Base-by-base conservation (phyloP, 495 filamentous ascomycete species). In the Penicillium paradoxum region DNA sequence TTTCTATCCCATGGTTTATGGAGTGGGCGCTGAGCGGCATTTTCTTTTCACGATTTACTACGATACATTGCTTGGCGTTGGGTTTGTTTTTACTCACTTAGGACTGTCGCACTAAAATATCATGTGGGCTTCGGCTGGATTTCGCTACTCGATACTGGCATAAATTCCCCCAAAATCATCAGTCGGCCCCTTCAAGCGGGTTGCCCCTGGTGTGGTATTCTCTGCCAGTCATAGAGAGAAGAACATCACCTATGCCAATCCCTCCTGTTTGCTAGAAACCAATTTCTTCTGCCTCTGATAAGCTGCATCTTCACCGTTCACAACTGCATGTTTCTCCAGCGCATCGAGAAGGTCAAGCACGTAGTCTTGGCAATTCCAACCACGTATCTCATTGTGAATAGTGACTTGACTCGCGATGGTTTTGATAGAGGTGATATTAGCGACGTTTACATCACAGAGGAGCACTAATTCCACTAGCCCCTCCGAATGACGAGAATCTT, bases 301-400 rank as follows among this genome's bases (percentile, higher is more conserved):
- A 0, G 0, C 9, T 8, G 6, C 14, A 13, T 46, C 44, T 4
- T 22, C n/a, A 6, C 13, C 8, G 6, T 46, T 15, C 29, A 22
- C 29, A 5, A 32, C 14, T 5, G 1, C 14, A 22, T 22, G 15
- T 3, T 21, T 22, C 14, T 33, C 41, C 17, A 24, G 17, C 4
- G 21, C 18, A 13, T 56, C 54, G 1, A 56, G 17, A 33, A 57
- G 27, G 8, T 57, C 54, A 33, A 57, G 49, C 9, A 53, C 49
- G 17, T 57, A 54, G 32, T 57, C 49, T 17, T 57, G 54, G 21
- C 49, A 53, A 24, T 57, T 57, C 13, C 38, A 57, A 11, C 41
- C 54, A 6, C 40, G 40, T 17, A 22, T 45, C n/a, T 57, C 49
- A 21, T 53, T 57, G 29, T 41, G 49, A 14, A 57, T 17, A 1